phyloP scores from a whole-genome alignment of 352 stramenopile genomes.

The Globisporangium splendens region DNA sequence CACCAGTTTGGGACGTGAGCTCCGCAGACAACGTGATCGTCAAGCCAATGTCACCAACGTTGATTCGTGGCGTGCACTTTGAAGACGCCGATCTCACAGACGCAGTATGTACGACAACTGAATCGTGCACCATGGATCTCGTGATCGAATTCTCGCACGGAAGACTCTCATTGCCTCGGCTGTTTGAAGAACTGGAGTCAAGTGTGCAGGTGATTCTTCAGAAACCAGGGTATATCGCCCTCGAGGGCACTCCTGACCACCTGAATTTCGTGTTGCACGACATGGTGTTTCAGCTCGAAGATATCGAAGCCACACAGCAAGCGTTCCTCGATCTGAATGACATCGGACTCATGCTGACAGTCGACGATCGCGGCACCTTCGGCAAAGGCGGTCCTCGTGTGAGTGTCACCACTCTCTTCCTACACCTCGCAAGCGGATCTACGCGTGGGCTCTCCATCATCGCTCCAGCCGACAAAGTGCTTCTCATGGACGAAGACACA shows the following conservation, averaged over 20 bases:
- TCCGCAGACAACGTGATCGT: conserved; percentile 14
- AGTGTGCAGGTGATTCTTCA: conserved; percentile 4
- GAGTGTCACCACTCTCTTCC: conserved; percentile 24
- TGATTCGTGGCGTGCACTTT: conserved; percentile 37
- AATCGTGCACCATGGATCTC: conserved; percentile 49
- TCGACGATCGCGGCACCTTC: conserved; percentile 52
- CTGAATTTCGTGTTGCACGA: conserved; percentile 42
- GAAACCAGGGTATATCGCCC: conserved; percentile 22
- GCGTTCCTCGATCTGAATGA: conserved; percentile 14
- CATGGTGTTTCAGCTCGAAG: conserved; percentile 45
- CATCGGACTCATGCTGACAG: conserved; percentile 43
- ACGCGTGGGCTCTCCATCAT: conserved; percentile 5
- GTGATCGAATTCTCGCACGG: conserved; percentile 44
- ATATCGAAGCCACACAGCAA: conserved; percentile 14
- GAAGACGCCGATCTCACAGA: conserved; percentile 38
- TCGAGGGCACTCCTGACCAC: conserved; percentile 26
- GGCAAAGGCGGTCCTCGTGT: conserved; percentile 49
- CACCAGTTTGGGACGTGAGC: conserved; percentile 46
- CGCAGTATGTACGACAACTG: not conserved
- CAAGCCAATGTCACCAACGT: conserved; percentile 11
- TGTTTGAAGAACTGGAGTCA: conserved; percentile 9
- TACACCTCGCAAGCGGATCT: conserved; percentile 13
- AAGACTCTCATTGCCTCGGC: conserved; percentile 29
- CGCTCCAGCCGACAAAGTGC: conserved; percentile 18
- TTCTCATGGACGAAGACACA: conserved; percentile 39